Conservation (phyloP, 352 stramenopile species). For the Paralagenidium karlingii region DNA sequence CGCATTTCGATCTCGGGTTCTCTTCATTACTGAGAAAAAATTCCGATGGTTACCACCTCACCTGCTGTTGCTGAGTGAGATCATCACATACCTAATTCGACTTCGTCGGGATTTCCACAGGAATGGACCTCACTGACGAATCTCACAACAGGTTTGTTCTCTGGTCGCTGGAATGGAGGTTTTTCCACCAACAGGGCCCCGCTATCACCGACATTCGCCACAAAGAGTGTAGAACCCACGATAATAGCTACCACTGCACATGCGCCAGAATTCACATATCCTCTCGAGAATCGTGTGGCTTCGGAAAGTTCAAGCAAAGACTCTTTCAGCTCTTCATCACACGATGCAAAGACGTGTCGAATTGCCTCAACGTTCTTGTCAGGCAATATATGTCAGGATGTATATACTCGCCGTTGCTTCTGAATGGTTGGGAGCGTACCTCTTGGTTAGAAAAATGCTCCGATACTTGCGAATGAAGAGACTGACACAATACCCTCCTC, state of each 20-base stretch:
- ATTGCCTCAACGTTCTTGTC: slow-evolving; percentile 10
- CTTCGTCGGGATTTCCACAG: no score
- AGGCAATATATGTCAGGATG: no score
- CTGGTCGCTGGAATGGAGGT: no score
- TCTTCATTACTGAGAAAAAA: slow-evolving; percentile 35
- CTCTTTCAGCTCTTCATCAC: slow-evolving; percentile 42
- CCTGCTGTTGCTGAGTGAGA: slow-evolving; percentile 13
- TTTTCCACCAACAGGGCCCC: slow-evolving; percentile 73
- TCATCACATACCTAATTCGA: slow-evolving; percentile 19
- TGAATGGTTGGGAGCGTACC: no score
- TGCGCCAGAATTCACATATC: slow-evolving; percentile 56
- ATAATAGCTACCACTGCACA: slow-evolving; percentile 54
- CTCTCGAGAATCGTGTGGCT: slow-evolving; percentile 34
- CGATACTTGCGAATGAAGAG: slow-evolving; percentile 15
- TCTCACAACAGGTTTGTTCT: no score
- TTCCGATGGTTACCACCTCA: no score
- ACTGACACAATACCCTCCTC: slow-evolving; percentile 19
- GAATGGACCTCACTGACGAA: no score
- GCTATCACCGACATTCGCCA: slow-evolving; percentile 88
- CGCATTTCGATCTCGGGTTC: slow-evolving; percentile 57
- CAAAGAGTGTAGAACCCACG: slow-evolving; percentile 52
- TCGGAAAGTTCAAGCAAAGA: slow-evolving; percentile 26
- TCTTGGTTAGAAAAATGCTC: slow-evolving; percentile 15
- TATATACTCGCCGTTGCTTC: no score
- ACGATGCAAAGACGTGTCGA: slow-evolving; percentile 26